phyloP scores from a whole-genome alignment of 176 grass and related monocot genomes.

The Bonia amplexicaulis region DNA sequence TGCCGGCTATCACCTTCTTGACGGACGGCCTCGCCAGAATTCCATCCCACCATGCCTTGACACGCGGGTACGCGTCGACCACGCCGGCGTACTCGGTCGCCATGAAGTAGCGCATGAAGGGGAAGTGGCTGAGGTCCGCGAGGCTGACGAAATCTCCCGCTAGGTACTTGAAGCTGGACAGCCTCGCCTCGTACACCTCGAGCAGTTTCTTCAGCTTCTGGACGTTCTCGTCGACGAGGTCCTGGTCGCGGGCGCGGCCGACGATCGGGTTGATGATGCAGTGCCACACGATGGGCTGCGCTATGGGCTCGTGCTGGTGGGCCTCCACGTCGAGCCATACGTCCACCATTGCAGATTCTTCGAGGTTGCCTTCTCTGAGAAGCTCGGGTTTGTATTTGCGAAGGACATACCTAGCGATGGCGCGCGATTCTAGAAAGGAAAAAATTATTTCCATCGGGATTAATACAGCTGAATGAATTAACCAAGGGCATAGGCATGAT shows the following conservation, averaged over 20 bases:
- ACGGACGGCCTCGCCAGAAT: conserved; percentile 32
- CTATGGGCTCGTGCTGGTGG: conserved; percentile 4
- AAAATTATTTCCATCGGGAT: neutral
- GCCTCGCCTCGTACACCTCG: conserved; percentile 39
- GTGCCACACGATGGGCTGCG: conserved; percentile 9
- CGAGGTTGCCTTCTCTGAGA: neutral
- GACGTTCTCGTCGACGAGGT: conserved; percentile 2
- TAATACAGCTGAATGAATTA: too few species aligned
- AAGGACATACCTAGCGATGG: conserved; percentile 30
- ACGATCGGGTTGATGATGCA: conserved; percentile 5
- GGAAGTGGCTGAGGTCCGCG: conserved; percentile 44
- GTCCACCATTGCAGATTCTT: conserved; percentile 37
- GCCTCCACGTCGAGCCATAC: conserved; percentile 48
- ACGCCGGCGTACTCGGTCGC: conserved; percentile 18
- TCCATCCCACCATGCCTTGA: conserved; percentile 49
- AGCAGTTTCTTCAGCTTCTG: conserved; percentile 28
- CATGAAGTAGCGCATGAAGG: conserved; percentile 40
- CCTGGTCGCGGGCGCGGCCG: conserved; percentile 25
- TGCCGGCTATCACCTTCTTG: conserved; percentile 20
- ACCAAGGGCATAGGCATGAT: too few species aligned
- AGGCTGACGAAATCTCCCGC: conserved; percentile 37
- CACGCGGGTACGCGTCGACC: conserved; percentile 22
- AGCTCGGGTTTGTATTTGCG: conserved; percentile 42
- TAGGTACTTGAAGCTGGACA: conserved; percentile 9
- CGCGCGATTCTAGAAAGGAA: conserved; percentile 35